Evolutionary conservation across 768 basidiomycete species (phyloP).

Genomic region (Mycena floridula): DNA sequence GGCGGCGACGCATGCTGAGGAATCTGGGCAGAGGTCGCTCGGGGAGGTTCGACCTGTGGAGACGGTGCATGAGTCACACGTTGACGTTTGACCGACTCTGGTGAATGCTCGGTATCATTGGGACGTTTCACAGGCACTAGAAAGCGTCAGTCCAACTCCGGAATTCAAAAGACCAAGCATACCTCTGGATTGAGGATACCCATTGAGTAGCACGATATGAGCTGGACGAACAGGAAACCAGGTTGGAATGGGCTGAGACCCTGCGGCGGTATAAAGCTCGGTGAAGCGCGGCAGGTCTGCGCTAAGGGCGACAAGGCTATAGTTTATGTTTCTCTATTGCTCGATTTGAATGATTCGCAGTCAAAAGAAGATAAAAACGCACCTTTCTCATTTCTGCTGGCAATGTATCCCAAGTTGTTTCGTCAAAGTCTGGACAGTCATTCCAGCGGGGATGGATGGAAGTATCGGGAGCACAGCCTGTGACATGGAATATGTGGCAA

Average conservation of each 20-base stretch:
- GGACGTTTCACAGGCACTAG: slow-evolving; percentile 41
- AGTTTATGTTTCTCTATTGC: slow-evolving; percentile 51
- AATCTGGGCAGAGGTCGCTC: slow-evolving; percentile 7
- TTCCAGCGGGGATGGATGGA: slow-evolving; percentile 54
- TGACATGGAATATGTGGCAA: slow-evolving; percentile 54
- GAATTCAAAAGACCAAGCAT: too few species aligned
- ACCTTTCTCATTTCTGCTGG: slow-evolving; percentile 61
- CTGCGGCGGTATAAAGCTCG: slow-evolving; percentile 45
- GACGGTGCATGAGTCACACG: slow-evolving; percentile 23
- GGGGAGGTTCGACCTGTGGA: slow-evolving; percentile 13
- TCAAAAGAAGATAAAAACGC: slow-evolving; percentile 1
- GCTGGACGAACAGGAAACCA: slow-evolving; percentile 51
- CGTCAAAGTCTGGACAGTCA: slow-evolving; percentile 36
- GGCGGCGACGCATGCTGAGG: background rate
- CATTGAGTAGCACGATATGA: slow-evolving; percentile 41
- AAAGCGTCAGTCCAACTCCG: too few species aligned
- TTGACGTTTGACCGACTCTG: slow-evolving; percentile 39
- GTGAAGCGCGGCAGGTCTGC: slow-evolving; percentile 39
- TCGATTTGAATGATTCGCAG: background rate
- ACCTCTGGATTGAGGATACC: slow-evolving; percentile 37
- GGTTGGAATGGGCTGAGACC: slow-evolving; percentile 30
- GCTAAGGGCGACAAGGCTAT: slow-evolving; percentile 43
- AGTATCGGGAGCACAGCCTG: slow-evolving; percentile 49
- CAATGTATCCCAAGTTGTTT: slow-evolving; percentile 53
- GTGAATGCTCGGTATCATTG: slow-evolving; percentile 33